Percentiles rank a stretch among this genome's conserved stretches.
Evolutionary conservation across 2,329 filamentous ascomycete genomes (phyloP).

Genomic region (Scopulariopsis brevicaulis): DNA sequence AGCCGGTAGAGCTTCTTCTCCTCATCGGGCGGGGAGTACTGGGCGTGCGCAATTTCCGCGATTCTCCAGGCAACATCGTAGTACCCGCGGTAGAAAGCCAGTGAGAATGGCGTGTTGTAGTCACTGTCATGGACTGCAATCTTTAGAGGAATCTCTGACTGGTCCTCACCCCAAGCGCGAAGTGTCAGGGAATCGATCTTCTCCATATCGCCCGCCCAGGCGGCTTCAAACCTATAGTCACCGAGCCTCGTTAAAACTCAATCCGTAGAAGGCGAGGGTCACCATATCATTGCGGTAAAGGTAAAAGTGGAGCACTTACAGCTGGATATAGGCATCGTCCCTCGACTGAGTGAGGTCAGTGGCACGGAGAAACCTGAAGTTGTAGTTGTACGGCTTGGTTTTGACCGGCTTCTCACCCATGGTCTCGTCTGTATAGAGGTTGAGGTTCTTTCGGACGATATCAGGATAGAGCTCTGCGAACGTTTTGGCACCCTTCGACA

Average conservation of each 20-base stretch:
- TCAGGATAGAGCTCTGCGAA: slow-evolving; percentile 55
- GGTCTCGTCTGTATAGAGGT: slow-evolving; percentile 2
- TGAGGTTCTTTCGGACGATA: slow-evolving; percentile 15
- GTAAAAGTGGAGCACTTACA: slow-evolving; percentile 32
- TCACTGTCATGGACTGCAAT: slow-evolving; percentile 45
- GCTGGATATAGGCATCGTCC: slow-evolving; percentile 46
- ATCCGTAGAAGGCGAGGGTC: neutral
- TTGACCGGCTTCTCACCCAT: slow-evolving; percentile 6
- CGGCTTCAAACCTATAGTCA: slow-evolving; percentile 54
- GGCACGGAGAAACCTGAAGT: slow-evolving; percentile 38
- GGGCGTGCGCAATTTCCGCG: slow-evolving; percentile 57
- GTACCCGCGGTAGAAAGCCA: slow-evolving; percentile 58
- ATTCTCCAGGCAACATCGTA: slow-evolving; percentile 51
- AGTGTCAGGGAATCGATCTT: slow-evolving; percentile 56
- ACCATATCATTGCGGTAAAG: neutral
- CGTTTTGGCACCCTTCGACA: slow-evolving; percentile 51
- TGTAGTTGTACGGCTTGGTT: slow-evolving; percentile 30
- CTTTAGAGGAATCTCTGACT: slow-evolving; percentile 47
- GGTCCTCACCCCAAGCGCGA: slow-evolving; percentile 40
- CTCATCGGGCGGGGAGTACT: slow-evolving; percentile 49
- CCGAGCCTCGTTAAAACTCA: neutral
- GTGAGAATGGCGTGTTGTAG: slow-evolving; percentile 48
- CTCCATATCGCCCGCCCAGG: slow-evolving; percentile 57
- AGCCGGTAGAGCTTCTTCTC: slow-evolving; percentile 35
- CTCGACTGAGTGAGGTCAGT: slow-evolving; percentile 44